Percentiles rank a stretch among this genome's conserved stretches.
phyloP scores from a whole-genome alignment of 1,284 basidiomycete species.

The Pseudozyma tsukubaensis region DNA sequence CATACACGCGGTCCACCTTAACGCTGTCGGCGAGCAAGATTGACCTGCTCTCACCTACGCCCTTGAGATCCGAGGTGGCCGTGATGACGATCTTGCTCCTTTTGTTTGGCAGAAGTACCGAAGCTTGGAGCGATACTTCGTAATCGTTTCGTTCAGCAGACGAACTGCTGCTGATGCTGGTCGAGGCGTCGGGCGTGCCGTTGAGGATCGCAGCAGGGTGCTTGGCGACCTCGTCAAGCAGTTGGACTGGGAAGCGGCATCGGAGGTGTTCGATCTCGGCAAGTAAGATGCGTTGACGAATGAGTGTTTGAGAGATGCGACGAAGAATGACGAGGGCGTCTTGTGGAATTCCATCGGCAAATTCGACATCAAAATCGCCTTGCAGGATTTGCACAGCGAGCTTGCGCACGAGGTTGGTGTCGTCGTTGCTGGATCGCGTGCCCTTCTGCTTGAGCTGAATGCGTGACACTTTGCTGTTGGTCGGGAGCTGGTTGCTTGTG shows the following conservation, averaged over 20 bases:
- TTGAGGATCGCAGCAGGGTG: slow-evolving; percentile 15
- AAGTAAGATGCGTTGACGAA: slow-evolving; percentile 41
- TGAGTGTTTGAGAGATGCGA: slow-evolving; percentile 43
- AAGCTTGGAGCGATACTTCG: slow-evolving; percentile 46
- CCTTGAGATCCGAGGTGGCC: slow-evolving; percentile 45
- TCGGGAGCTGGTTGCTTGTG: slow-evolving; percentile 23
- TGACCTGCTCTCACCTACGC: slow-evolving; percentile 30
- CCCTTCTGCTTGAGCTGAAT: slow-evolving; percentile 51
- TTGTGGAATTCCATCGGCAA: slow-evolving; percentile 31
- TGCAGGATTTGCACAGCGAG: slow-evolving; percentile 42
- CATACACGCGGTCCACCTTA: slow-evolving; percentile 52
- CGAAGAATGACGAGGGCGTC: slow-evolving; percentile 50
- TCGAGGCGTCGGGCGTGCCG: slow-evolving; percentile 25
- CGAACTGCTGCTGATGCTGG: slow-evolving; percentile 14
- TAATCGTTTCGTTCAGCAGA: slow-evolving; percentile 5
- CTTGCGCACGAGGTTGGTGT: slow-evolving; percentile 41
- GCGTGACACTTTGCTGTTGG: slow-evolving; percentile 41
- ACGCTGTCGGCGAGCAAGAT: slow-evolving; percentile 46
- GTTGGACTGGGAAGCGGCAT: slow-evolving; percentile 52
- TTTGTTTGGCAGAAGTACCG: slow-evolving; percentile 45
- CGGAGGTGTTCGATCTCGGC: slow-evolving; percentile 55
- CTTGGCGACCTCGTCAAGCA: slow-evolving; percentile 26
- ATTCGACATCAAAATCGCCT: slow-evolving; percentile 43
- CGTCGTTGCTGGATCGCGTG: slow-evolving; percentile 26
- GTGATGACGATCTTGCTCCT: slow-evolving; percentile 53